phyloP scores from a whole-genome alignment of 148 eudicot species.

The Dianthus caryophyllus region DNA sequence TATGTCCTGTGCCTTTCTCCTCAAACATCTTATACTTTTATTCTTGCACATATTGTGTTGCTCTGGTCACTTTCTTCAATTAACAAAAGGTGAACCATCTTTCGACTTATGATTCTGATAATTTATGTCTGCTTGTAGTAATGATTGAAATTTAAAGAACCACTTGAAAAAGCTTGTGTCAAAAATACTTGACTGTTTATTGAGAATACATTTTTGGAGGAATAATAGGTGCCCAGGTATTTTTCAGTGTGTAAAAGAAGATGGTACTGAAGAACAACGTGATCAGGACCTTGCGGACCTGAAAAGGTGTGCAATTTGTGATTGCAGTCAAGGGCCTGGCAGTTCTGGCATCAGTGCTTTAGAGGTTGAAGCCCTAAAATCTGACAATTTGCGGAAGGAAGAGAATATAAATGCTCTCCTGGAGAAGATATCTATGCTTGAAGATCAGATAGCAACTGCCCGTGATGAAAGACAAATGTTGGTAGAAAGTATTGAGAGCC shows the following conservation, averaged over 20 bases:
- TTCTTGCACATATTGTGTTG: constrained; percentile 31
- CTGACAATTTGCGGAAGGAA: constrained; percentile 29
- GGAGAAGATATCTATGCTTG: constrained; percentile 31
- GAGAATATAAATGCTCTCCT: constrained; percentile 38
- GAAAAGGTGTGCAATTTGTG: constrained; percentile 19
- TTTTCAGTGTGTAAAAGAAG: constrained; percentile 20
- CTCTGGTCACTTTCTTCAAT: constrained; percentile 34
- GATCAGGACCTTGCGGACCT: constrained; percentile 24
- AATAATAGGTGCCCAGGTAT: constrained; percentile 28
- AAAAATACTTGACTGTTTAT: constrained; percentile 28
- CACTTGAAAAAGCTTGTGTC: constrained; percentile 27
- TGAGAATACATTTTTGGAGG: constrained; percentile 42
- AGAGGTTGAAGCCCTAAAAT: constrained; percentile 31
- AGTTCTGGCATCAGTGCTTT: constrained; percentile 26
- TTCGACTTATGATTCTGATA: constrained; percentile 14
- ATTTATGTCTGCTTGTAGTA: constrained; percentile 21
- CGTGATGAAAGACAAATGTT: constrained; percentile 31
- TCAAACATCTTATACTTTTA: constrained; percentile 19
- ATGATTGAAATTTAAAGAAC: constrained; percentile 14
- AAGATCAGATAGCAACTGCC: too few relatives aligned
- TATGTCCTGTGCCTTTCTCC: constrained; percentile 11
- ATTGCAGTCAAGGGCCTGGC: constrained; percentile 21
- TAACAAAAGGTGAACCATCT: constrained; percentile 33
- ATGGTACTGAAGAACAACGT: constrained; percentile 28
- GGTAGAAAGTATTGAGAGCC: constrained; percentile 37